A percentile compares a stretch with the other conserved stretches of the same genome.
These are phyloP conservation scores for Eucalyptus dawsonii DNA, from an alignment of 345 rosid genomes.

Conservation along the genomic window DNA sequence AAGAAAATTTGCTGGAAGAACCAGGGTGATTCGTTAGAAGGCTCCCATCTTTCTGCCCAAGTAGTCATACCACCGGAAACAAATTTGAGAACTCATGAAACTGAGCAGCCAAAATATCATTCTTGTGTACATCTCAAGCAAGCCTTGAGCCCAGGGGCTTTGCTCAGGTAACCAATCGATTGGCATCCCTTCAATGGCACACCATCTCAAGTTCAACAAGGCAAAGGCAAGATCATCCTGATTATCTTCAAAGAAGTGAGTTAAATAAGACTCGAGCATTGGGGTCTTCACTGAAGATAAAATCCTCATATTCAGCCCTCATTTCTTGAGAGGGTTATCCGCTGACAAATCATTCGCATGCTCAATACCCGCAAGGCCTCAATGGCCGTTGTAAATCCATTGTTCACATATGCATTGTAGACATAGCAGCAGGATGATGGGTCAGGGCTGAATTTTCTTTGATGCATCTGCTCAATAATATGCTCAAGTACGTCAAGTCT, in stretches of 20 bases:
- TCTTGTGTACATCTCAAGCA: not conserved
- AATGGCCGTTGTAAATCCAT: constrained; percentile 31
- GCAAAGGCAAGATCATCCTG: constrained; percentile 32
- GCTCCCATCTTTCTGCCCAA: not conserved
- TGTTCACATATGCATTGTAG: constrained; percentile 29
- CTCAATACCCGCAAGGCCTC: constrained; percentile 77
- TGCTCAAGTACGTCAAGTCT: constrained; percentile 58
- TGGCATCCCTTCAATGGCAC: constrained; percentile 38
- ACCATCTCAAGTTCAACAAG: constrained; percentile 66
- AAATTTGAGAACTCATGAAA: not conserved
- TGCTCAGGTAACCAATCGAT: constrained; percentile 54
- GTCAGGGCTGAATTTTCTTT: constrained; percentile 50
- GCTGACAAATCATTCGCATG: constrained; percentile 49
- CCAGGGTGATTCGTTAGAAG: not conserved
- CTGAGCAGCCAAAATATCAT: not conserved
- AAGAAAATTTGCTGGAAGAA: not conserved
- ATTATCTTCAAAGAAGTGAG: constrained; percentile 18
- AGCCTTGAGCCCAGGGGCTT: constrained; percentile 53
- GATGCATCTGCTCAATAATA: constrained; percentile 47
- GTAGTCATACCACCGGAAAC: not conserved
- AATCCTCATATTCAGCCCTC: constrained; percentile 36
- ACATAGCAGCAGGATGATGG: constrained; percentile 53
- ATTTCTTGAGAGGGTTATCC: constrained; percentile 19
- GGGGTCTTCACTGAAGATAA: constrained; percentile 41
- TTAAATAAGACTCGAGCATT: constrained; percentile 42